Evolutionary conservation across 225 moss, liverwort and hornwort species (phyloP), one percentile per base, ranked within the genome.

Genomic region (Marchantia paleacea): DNA sequence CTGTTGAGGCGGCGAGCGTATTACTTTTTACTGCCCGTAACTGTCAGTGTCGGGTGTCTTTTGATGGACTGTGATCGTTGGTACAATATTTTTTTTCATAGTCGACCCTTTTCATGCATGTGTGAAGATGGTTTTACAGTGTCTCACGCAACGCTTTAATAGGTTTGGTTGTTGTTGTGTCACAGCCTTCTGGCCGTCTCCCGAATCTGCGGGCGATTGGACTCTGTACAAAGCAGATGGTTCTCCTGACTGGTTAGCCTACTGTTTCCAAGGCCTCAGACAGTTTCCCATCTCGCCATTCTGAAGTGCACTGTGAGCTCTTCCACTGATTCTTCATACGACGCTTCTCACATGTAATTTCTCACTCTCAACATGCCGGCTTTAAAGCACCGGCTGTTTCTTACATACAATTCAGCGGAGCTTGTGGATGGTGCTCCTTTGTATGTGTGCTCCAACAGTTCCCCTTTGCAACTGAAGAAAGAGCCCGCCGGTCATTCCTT

Each of bases 401-500:
- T 97, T 29, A 91, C 92, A 12, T 92, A 91, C 80, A 83, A 80
- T 72, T 82, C 88, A 57, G 82, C 88, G 76, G 93, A 95, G 82
- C 88, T 89, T 69, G 80, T 89, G 39, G 86, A 87, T 76, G 52
- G 81, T 77, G 88, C 88, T 62, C 95, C 97, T 67, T 80, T 92
- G 9, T 72, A 83, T 84, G 90, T 91, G 72, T 85, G 89, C 19
- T 92, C 90, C 52, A 97, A 97, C 70, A 81, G 76, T 64, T 69
- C 79, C 79, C 95, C 95, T 62, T 15, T 65, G 25, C 93, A 91
- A 20, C 89, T 89, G 69, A 78, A 84, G 71, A 74, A 89, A 24
- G 97, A 97, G 78, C 90, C 97, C 47, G 97, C 97, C 55, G 95
- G 93, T 47, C 47, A 66, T 80, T 65, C 81, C 71, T 97, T 93